Evolutionary conservation across 2,329 filamentous ascomycete genomes (phyloP), one percentile per base, ranked within the genome.

Genomic region (Zarea fungicola): DNA sequence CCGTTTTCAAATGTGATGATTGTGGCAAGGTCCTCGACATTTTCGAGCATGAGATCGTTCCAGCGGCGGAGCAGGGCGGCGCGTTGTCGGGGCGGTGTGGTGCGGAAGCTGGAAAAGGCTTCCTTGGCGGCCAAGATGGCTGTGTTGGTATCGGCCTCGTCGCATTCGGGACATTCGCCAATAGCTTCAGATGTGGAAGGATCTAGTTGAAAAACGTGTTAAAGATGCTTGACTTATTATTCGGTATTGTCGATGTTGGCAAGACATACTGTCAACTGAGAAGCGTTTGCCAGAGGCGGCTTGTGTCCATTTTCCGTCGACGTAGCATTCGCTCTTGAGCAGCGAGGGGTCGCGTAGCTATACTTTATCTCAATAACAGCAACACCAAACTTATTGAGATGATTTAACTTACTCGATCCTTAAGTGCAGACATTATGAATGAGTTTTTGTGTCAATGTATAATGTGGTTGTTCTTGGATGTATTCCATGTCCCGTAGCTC

Each of bases 221-320:
- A 18, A 23, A 2, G 8, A 10, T 1, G 28, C 34, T 36, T 16
- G 43, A 4, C 29, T 19, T 18, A 10, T 9, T 7, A n/a, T 6
- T 16, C 19, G 13, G 5, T 14, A 6, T 22, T 16, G 32, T 14
- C 7, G 31, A 13, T 21, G 5, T 26, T 2, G 14, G 3, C 6
- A 14, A 42, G 26, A 54, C 60, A 50, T 68, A 82, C 80, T 81
- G 56, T 76, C 73, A 50, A 90, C 82, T 58, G 87, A 78, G 62
- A 91, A 92, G 37, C 80, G 86, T 73, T 87, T 77, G 54, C 84
- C 83, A 2, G 84, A 87, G 58, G 80, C 77, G 52, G 86, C 85
- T 56, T 71, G 72, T 50, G 89, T 77, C 83, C 86, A 92, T 74
- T 88, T 74, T 60, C 87, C 87, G 65, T 91, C 86, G 60, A 91